Evolutionary conservation across 495 filamentous ascomycete species (phyloP), one percentile per base, ranked within the genome.

Genomic region (Annulohypoxylon moriforme): DNA sequence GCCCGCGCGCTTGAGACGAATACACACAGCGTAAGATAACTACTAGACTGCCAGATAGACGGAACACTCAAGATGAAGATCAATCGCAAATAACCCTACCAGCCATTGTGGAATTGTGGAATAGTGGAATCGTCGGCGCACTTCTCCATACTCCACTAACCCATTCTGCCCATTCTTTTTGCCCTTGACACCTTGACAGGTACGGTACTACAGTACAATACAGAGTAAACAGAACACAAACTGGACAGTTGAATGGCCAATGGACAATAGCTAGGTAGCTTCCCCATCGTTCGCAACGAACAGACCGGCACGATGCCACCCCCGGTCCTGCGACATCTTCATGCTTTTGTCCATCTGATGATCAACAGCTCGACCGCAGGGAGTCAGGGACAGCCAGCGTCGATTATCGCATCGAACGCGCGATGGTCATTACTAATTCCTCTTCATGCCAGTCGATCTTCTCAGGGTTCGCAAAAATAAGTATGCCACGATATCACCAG

Each of bases 21-120:
- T n/a, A n/a, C n/a, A n/a, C n/a, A n/a, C n/a, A n/a, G n/a, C n/a
- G n/a, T n/a, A n/a, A n/a, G n/a, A n/a, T n/a, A n/a, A 49, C 25
- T 18, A 16, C 58, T 40, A 13, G 4, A 13, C 1, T 29, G 27
- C 27, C 6, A 29, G 1, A 1, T 36, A 36, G 49, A 66, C 62
- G 62, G 62, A 62, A 71, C 61, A 66, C 61, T 60, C 62, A 57
- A 71, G 68, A 56, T 47, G 68, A 66, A 67, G 62, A 71, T 71
- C 68, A 71, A 62, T 66, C 61, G 53, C 55, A 60, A 60, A 16
- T 40, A 40, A 14, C 10, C 36, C 36, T 14, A 40, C 11, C 36
- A 47, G 36, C 61, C 36, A 33, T 40, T 18, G 25, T 52, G 27
- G 7, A 46, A 59, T 59, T 33, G 47, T 65, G 24, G 24, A 18